A percentile compares a stretch with the other conserved stretches of the same genome.
Evolutionary conservation across 2,329 filamentous ascomycete genomes (phyloP).

Genomic region (Colletotrichum sp.): DNA sequence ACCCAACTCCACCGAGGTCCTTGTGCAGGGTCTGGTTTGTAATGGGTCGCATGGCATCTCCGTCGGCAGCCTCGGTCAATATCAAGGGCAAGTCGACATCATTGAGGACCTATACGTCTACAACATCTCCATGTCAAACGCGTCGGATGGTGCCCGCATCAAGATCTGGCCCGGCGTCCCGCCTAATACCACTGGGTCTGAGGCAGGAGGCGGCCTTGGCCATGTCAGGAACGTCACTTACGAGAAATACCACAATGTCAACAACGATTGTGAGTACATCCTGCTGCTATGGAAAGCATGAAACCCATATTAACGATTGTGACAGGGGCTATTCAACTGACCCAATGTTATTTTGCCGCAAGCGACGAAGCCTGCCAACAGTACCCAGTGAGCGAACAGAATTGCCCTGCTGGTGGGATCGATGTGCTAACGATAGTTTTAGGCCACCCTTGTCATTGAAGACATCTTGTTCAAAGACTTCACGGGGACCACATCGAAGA

Average conservation of each 20-base stretch:
- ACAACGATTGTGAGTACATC: not conserved
- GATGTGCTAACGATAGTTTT: not conserved
- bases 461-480: slow-evolving; percentile 1
- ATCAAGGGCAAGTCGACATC: slow-evolving; percentile 67
- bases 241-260: not conserved
- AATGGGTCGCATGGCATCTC: slow-evolving; percentile 75
- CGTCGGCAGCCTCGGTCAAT: slow-evolving; percentile 75
- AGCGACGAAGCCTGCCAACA: not conserved
- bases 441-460: not conserved
- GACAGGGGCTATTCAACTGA: not conserved
- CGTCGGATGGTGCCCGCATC: slow-evolving; percentile 70
- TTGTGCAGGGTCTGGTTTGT: slow-evolving; percentile 71
- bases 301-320: no score
- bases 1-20: slow-evolving; percentile 71
- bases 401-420: accelerated
- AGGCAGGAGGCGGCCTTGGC: not conserved
- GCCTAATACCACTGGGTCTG: not conserved
- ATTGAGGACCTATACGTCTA: slow-evolving; percentile 72
- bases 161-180: slow-evolving; percentile 70
- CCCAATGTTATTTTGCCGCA: not conserved
- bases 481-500: not conserved
- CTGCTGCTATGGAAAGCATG: no score
- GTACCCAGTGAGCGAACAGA: not conserved
- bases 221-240: not conserved
- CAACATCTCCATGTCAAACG: slow-evolving; percentile 63